These are phyloP conservation scores for Olyra latifolia DNA, from an alignment of 176 grass and related monocot genomes.

Conservation along the genomic window DNA sequence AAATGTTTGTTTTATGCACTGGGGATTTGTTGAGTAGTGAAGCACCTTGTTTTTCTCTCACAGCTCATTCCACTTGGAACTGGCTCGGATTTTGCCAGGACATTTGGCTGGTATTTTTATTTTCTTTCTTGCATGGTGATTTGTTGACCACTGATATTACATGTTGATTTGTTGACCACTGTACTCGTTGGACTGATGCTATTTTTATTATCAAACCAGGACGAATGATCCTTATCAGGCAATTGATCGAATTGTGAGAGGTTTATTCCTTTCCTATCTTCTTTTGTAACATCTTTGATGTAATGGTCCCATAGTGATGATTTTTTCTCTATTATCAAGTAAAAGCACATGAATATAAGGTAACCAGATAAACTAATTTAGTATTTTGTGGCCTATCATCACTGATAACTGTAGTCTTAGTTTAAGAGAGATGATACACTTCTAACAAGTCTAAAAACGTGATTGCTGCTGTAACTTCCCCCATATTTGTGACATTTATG, in stretches of 20 bases:
- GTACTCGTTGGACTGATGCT: constrained; percentile 2
- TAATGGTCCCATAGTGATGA: background rate
- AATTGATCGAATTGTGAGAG: constrained; percentile 82
- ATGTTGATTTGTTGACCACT: constrained; percentile 9
- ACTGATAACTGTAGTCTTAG: background rate
- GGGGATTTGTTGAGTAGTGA: constrained; percentile 13
- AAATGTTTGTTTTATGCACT: constrained; percentile 25
- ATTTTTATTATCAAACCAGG: constrained; percentile 61
- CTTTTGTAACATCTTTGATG: background rate
- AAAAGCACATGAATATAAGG: background rate
- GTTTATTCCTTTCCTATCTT: constrained; percentile 43
- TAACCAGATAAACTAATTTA: background rate
- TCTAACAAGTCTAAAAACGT: background rate
- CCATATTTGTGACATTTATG: background rate
- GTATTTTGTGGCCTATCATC: background rate
- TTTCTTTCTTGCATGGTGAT: constrained; percentile 15
- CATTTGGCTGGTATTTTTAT: constrained; percentile 75
- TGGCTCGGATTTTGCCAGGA: constrained; percentile 93
- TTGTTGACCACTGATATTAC: background rate
- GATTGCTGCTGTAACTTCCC: background rate
- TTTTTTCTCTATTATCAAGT: background rate
- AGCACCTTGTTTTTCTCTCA: constrained; percentile 24
- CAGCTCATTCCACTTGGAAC: constrained; percentile 99
- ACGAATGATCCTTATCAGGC: constrained; percentile 83
- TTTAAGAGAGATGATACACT: constrained; percentile 9